Percentiles rank a stretch among this genome's conserved stretches.
Evolutionary conservation across 805 yeast species (phyloP).

Genomic region (Cyberlindnera maclurae): DNA sequence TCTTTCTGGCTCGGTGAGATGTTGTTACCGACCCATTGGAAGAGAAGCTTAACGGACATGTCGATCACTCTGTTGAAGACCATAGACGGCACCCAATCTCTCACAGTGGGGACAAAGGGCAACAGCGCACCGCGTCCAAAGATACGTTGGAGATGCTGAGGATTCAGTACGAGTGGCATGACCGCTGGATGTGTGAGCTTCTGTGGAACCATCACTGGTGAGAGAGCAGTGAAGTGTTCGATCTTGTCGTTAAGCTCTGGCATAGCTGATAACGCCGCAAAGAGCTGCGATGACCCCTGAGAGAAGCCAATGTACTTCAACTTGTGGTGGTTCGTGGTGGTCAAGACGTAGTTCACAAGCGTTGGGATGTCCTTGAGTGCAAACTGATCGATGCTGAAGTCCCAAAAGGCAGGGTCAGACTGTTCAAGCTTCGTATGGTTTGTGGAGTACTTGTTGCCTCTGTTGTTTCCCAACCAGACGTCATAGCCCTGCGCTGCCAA

Average conservation of each 20-base stretch:
- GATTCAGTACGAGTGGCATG: constrained; percentile 69
- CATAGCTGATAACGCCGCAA: constrained; percentile 69
- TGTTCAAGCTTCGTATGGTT: constrained; percentile 18
- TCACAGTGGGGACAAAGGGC: constrained; percentile 73
- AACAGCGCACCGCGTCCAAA: constrained; percentile 72
- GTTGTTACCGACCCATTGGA: constrained; percentile 65
- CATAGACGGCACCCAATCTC: constrained; percentile 63
- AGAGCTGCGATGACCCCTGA: constrained; percentile 92
- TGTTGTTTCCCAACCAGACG: constrained; percentile 89
- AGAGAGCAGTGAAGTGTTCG: constrained; percentile 64
- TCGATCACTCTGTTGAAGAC: constrained; percentile 65
- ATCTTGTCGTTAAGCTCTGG: constrained; percentile 53
- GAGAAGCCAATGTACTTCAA: constrained; percentile 81
- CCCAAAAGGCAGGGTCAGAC: constrained; percentile 60
- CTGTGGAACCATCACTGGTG: constrained; percentile 92
- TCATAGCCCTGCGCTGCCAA: constrained; percentile 80
- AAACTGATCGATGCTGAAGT: constrained; percentile 86
- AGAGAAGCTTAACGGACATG: constrained; percentile 48
- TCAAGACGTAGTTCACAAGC: constrained; percentile 65
- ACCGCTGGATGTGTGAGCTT: constrained; percentile 73
- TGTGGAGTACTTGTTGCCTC: constrained; percentile 84
- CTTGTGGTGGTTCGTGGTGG: constrained; percentile 33
- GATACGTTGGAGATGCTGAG: constrained; percentile 57
- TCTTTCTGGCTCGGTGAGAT: constrained; percentile 62
- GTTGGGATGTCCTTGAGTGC: constrained; percentile 88